Conservation (phyloP, 371 early-diverging fungal genomes). For the Syncephalis fuscata region DNA sequence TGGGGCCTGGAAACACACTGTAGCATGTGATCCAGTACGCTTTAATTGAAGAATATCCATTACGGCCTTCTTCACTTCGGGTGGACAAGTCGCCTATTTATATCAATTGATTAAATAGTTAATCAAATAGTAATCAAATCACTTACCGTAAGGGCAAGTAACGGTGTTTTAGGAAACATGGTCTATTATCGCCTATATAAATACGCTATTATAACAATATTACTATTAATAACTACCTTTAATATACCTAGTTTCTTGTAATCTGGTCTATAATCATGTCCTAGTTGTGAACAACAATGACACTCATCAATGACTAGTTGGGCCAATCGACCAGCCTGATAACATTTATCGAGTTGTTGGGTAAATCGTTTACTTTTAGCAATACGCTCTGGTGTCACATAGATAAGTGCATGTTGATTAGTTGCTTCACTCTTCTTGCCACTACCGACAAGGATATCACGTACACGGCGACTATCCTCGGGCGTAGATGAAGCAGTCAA, state of each 20-base stretch:
- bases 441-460: slow-evolving; percentile 22
- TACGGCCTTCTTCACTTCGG: no score
- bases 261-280: not conserved
- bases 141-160: no score
- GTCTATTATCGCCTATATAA: no score
- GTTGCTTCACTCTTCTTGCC: slow-evolving; percentile 16
- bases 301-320: not conserved
- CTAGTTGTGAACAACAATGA: not conserved
- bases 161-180: no score
- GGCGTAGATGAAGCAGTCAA: slow-evolving; percentile 42
- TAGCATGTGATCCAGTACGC: no score
- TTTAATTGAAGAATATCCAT: no score
- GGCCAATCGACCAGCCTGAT: not conserved
- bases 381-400: slow-evolving; percentile 83
- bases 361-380: not conserved
- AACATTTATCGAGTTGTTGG: not conserved
- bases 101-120: no score
- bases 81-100: no score
- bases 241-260: not conserved
- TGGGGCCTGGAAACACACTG: no score
- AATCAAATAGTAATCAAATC: no score
- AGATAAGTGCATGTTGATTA: slow-evolving; percentile 36
- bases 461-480: slow-evolving; percentile 36
- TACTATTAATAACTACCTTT: not conserved
- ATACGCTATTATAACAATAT: no score